Percentiles rank a stretch among this genome's conserved stretches.
phyloP scores from a whole-genome alignment of 208 protist species.

The Acanthamoeba divionensis region DNA sequence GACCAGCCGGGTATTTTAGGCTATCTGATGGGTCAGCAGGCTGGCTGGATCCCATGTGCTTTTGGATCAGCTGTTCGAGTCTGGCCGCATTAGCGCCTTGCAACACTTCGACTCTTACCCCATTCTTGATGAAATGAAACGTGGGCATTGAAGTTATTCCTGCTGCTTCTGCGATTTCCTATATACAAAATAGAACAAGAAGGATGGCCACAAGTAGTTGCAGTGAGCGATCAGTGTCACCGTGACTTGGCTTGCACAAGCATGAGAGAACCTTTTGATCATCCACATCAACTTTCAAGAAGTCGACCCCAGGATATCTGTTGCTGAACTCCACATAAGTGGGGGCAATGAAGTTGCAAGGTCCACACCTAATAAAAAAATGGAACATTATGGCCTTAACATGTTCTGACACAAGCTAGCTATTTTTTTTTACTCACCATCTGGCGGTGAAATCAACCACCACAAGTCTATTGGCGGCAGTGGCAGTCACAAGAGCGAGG shows the following conservation, averaged over 20 bases:
- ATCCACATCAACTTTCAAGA: conserved; percentile 67
- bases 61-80: conserved; percentile 52
- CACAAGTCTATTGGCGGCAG: conserved; percentile 49
- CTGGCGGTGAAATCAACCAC: conserved; percentile 75
- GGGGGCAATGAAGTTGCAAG: conserved; percentile 74
- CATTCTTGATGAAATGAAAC: conserved; percentile 71
- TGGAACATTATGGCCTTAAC: background rate
- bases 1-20: background rate
- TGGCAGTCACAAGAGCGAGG: background rate
- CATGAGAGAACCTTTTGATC: background rate
- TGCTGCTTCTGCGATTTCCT: conserved; percentile 52
- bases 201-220: too few species aligned
- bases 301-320: conserved; percentile 56
- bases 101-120: conserved; percentile 62
- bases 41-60: conserved; percentile 3
- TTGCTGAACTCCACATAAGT: conserved; percentile 60
- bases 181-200: too few species aligned
- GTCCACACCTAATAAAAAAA: conserved; percentile 68
- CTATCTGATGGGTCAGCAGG: background rate
- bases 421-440: conserved; percentile 13
- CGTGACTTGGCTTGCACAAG: background rate
- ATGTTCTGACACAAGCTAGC: background rate
- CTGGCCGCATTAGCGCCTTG: conserved; percentile 48
- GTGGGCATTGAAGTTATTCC: conserved; percentile 75
- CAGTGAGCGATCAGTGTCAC: background rate